Evolutionary conservation across 1,139 yeast species (phyloP), one percentile per base, ranked within the genome.

Genomic region (Lodderomyces oxycetoniae): DNA sequence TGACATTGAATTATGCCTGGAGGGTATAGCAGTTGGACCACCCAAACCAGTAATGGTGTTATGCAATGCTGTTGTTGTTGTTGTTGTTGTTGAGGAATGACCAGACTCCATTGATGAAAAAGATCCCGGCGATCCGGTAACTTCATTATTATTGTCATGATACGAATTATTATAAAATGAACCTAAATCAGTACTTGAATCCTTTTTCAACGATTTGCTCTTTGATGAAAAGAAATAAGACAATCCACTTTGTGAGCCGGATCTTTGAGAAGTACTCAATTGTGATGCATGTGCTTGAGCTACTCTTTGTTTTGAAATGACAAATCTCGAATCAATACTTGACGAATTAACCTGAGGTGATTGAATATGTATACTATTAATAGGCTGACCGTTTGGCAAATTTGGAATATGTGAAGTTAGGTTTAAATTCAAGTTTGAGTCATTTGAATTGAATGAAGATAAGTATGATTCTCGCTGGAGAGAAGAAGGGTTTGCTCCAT

Each of bases 1-100:
- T 22, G 84, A 82, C 87, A 81, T 82, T 6, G 88, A 79, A 43
- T 79, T 79, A 47, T 81, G 88, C 43, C 74, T 55, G 7, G 68
- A 50, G 9, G 32, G 28, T 12, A 10, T 24, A 7, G 26, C 14
- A 7, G 26, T n/a, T 10, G 29, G 24, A 15, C n/a, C 24, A 8
- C 31, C 31, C n/a, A n/a, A 24, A 7, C 26, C 26, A 12, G 6
- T 10, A 10, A 8, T 12, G 20, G 26, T 27, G 30, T 17, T 26
- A 21, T 17, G 19, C 8, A 14, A n/a, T 4, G 27, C 24, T n/a
- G n/a, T n/a, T n/a, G n/a, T n/a, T n/a, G n/a, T n/a, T n/a, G n/a
- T n/a, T n/a, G n/a, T n/a, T n/a, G n/a, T n/a, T n/a, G n/a, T n/a
- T n/a, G 26, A 6, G 4, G 57, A 49, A 13, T 69, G 42, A 9